These are phyloP conservation scores for Nemania sp. DNA, from an alignment of 2,329 filamentous ascomycete species.

Conservation along the genomic window DNA sequence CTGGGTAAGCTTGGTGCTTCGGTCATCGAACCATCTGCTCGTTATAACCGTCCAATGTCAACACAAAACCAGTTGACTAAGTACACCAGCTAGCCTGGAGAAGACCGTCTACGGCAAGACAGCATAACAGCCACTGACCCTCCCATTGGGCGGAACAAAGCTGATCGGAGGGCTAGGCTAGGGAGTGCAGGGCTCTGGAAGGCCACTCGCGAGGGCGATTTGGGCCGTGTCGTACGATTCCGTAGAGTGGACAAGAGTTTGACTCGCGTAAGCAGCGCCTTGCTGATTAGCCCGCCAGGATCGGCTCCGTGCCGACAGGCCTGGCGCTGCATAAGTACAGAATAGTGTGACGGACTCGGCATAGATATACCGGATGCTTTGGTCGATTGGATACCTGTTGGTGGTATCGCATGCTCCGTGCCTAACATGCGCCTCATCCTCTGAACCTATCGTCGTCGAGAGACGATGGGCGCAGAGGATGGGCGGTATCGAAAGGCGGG, in stretches of 20 bases:
- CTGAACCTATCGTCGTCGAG: not conserved
- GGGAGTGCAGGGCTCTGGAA: not conserved
- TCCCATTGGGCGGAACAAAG: not conserved
- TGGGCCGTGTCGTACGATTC: slow-evolving; percentile 1
- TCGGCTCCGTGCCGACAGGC: slow-evolving; percentile 19
- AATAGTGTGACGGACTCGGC: slow-evolving; percentile 13
- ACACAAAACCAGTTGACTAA: too few relatives aligned
- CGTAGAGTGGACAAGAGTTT: not conserved
- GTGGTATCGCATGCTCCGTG: not conserved
- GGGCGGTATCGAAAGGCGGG: not conserved
- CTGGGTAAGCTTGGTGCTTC: too few relatives aligned
- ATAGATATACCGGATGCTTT: not conserved
- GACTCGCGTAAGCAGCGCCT: slow-evolving; percentile 19
- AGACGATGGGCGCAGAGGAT: too few relatives aligned
- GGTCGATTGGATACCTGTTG: not conserved
- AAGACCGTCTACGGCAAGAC: too few relatives aligned
- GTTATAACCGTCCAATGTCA: too few relatives aligned
- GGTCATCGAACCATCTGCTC: too few relatives aligned
- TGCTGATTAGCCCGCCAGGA: slow-evolving; percentile 3
- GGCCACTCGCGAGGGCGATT: not conserved
- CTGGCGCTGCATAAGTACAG: slow-evolving; percentile 16
- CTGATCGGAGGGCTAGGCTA: not conserved
- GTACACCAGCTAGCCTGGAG: too few relatives aligned
- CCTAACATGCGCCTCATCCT: not conserved
- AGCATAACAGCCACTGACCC: too few relatives aligned